Base-by-base conservation (phyloP, 208 protist species). In the Wallacemonas sp. region DNA sequence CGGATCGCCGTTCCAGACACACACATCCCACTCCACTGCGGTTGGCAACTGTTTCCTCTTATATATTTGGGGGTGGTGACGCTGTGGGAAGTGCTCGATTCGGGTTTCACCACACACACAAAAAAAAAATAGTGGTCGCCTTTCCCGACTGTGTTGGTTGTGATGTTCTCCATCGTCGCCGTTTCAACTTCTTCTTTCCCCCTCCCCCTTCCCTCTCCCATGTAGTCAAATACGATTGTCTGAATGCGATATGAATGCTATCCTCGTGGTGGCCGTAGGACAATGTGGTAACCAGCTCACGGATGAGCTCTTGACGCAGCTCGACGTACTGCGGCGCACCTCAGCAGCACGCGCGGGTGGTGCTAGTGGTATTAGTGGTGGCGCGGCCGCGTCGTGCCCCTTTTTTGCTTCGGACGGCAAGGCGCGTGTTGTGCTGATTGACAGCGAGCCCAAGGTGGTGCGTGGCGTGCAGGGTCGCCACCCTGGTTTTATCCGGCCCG, bases 231-330 rank as follows among this genome's bases (percentile, higher is more conserved):
- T 67, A 29, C 5, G 54, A 48, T 5, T 57, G 1, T 46, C 52
- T 47, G 33, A 27, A 17, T 26, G 6, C 17, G 17, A n/a, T n/a
- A 32, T 32, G 1, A 89, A 93, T 84, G 81, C 90, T 2, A 68
- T 93, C 17, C 74, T 96, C 11, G 79, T 92, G 16, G 87, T 96
- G 19, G 72, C 86, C 8, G 80, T 96, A 3, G 90, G 90, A 2
- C 90, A 96, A 64, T 96, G 90, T 68, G 90, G 90, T 56, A 96
- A 96, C 54, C 90, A 96, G 71, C 77, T 96, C 26, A 87, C 85
- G 41, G 90, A 93, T 54, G 87, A 92, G 57, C 78, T 96, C 19
- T 88, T 89, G 52, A 79, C 77, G 1, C 85, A 93, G 63, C 70
- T 96, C 2, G 30, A 68, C n/a, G 54, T 80, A 41, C 72, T 71